A percentile compares a stretch with the other conserved stretches of the same genome.
Evolutionary conservation across 2,329 filamentous ascomycete genomes (phyloP).

Genomic region (Beauveria pseudobassiana): DNA sequence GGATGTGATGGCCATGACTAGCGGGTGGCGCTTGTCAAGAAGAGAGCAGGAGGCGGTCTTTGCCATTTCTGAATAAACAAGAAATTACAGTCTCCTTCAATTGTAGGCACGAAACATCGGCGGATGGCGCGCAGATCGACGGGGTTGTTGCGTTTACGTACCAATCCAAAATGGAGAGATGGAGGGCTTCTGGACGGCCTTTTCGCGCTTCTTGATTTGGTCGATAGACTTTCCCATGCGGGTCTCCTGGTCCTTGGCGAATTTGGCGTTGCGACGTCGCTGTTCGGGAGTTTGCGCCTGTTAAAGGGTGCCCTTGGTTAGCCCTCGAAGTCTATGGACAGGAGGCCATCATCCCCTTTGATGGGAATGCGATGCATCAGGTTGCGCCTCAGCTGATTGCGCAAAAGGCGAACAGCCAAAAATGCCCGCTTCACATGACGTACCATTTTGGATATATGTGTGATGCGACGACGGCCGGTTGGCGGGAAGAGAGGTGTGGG

Average conservation of each 20-base stretch:
- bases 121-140: not conserved
- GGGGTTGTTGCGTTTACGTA: constrained; percentile 28
- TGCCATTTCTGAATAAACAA: no score
- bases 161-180: constrained; percentile 59
- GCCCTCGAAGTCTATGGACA: not conserved
- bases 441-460: not conserved
- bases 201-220: constrained; percentile 52
- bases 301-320: not conserved
- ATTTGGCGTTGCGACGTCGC: constrained; percentile 73
- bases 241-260: constrained; percentile 62
- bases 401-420: not conserved
- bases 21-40: not conserved
- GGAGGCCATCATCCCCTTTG: not conserved
- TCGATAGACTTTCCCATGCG: constrained; percentile 68
- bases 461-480: not conserved
- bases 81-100: not conserved
- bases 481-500: not conserved
- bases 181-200: constrained; percentile 48
- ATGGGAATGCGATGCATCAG: not conserved
- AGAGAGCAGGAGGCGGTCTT: not conserved
- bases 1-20: not conserved
- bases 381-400: not conserved
- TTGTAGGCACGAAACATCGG: not conserved
- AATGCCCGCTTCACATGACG: not conserved
- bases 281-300: constrained; percentile 81